phyloP scores from a whole-genome alignment of 768 basidiomycete genomes.

The Kwoniella mangroviensis region DNA sequence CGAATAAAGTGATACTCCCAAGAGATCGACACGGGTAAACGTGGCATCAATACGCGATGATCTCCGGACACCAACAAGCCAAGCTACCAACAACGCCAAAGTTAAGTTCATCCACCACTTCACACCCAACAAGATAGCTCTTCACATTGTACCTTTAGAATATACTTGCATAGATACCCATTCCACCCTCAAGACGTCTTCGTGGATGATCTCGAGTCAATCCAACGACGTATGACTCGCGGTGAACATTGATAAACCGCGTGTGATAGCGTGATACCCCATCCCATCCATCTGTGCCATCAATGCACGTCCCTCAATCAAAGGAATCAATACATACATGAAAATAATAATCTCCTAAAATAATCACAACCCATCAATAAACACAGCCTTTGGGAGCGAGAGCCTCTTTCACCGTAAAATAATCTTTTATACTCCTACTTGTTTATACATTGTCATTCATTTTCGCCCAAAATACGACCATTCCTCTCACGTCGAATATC shows the following conservation, averaged over 20 bases:
- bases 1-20: neutral
- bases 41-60: conserved; percentile 6
- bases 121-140: neutral
- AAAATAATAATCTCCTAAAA: neutral
- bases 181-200: no score
- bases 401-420: neutral
- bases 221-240: no score
- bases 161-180: neutral
- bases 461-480: conserved; percentile 1
- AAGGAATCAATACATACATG: neutral
- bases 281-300: neutral
- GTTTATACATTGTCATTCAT: neutral
- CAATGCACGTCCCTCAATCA: conserved; percentile 2
- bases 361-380: neutral
- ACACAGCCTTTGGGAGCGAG: neutral
- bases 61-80: no score
- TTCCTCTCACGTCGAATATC: conserved; percentile 6
- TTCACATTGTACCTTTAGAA: neutral
- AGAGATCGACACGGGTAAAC: conserved; percentile 1
- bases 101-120: neutral
- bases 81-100: no score
- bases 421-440: neutral
- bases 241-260: no score
- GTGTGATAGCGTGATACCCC: neutral
- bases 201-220: no score